Conservation (phyloP, 371 early-diverging fungal species). For the Mucor piriformis region DNA sequence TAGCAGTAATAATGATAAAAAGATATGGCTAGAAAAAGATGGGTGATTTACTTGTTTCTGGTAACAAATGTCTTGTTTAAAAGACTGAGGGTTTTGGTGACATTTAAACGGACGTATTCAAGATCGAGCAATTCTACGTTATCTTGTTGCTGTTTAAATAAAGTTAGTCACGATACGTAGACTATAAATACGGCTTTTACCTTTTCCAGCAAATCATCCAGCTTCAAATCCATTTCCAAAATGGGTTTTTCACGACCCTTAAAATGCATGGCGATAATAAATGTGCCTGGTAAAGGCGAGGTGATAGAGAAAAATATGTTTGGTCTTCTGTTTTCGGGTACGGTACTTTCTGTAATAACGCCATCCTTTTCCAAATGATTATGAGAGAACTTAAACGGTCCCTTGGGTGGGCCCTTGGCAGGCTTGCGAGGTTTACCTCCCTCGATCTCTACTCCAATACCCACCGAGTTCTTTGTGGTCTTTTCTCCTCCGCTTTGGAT, state of each 20-base stretch:
- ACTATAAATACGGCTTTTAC: not conserved
- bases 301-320: constrained; percentile 89
- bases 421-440: constrained; percentile 38
- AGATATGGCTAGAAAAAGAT: not conserved
- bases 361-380: constrained; percentile 87
- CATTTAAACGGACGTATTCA: constrained; percentile 90
- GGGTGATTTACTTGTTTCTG: constrained; percentile 37
- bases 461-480: constrained; percentile 44
- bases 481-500: constrained; percentile 73
- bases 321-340: constrained; percentile 89
- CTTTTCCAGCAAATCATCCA: constrained; percentile 75
- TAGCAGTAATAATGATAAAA: not conserved
- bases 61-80: constrained; percentile 51
- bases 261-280: constrained; percentile 87
- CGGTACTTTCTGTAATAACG: constrained; percentile 89
- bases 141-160: constrained; percentile 79
- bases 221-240: constrained; percentile 92
- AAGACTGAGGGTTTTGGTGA: constrained; percentile 44
- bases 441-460: constrained; percentile 51
- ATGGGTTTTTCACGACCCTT: constrained; percentile 93
- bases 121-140: constrained; percentile 86
- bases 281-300: constrained; percentile 88
- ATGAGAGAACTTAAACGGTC: constrained; percentile 83
- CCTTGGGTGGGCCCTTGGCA: constrained; percentile 42
- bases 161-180: not conserved